phyloP scores from a whole-genome alignment of 2,329 filamentous ascomycete genomes.

The Nigrospora sphaerica region DNA sequence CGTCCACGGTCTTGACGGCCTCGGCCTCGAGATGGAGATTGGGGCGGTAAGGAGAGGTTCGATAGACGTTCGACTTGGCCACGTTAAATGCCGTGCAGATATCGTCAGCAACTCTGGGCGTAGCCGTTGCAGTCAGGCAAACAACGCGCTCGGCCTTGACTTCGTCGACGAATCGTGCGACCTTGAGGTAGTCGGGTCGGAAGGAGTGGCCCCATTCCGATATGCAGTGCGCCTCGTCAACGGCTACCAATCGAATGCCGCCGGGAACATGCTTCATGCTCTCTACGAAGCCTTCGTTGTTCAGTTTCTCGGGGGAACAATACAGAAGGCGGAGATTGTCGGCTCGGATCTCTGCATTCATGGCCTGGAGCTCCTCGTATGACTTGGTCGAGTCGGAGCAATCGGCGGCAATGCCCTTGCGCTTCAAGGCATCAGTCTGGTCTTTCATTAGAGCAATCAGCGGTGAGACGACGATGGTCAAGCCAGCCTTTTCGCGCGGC shows the following conservation, averaged over 20 bases:
- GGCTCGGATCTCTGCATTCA: constrained; percentile 28
- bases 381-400: constrained; percentile 50
- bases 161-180: constrained; percentile 48
- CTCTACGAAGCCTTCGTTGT: constrained; percentile 53
- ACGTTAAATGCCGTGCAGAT: constrained; percentile 47
- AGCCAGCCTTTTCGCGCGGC: constrained; percentile 29
- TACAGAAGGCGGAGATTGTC: constrained; percentile 48
- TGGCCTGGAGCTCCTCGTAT: constrained; percentile 33
- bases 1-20: constrained; percentile 30
- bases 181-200: constrained; percentile 19
- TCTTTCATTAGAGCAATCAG: constrained; percentile 55
- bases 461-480: constrained; percentile 50
- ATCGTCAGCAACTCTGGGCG: constrained; percentile 46
- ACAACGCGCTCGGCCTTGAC: constrained; percentile 50
- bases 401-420: constrained; percentile 42
- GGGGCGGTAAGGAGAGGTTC: constrained; percentile 50
- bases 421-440: constrained; percentile 47
- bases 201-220: constrained; percentile 36
- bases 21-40: constrained; percentile 50
- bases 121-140: constrained; percentile 54
- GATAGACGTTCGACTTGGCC: constrained; percentile 41
- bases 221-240: constrained; percentile 54
- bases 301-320: constrained; percentile 52
- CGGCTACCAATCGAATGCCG: constrained; percentile 47
- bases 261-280: constrained; percentile 46